phyloP scores from a whole-genome alignment of 352 stramenopile species.

The Stramenopiles sp. region DNA sequence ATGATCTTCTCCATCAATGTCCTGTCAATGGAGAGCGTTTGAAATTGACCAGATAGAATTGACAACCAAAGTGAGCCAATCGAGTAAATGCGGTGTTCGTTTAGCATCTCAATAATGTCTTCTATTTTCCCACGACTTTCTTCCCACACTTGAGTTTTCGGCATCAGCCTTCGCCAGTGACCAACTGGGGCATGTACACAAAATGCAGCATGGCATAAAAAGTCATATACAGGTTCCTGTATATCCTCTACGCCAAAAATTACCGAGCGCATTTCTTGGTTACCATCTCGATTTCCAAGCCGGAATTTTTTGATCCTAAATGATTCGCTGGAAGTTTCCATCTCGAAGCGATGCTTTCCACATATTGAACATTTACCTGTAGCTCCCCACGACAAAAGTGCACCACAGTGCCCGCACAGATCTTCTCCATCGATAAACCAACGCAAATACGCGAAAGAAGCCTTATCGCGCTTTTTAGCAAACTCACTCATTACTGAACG shows the following conservation, averaged over 20 bases:
- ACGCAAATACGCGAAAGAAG: background rate
- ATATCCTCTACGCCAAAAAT: background rate
- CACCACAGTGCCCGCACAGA: background rate
- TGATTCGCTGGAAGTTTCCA: background rate
- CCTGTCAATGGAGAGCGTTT: background rate
- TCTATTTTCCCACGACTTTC: slow-evolving; percentile 1
- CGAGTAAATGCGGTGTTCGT: background rate
- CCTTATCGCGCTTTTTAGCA: background rate
- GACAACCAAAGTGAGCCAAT: slow-evolving; percentile 8
- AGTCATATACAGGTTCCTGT: slow-evolving; percentile 5
- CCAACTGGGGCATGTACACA: slow-evolving; percentile 7
- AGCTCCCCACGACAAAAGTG: background rate
- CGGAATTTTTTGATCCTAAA: background rate
- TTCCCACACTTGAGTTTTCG: slow-evolving; percentile 9
- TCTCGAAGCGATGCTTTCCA: background rate
- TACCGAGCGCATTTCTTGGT: background rate
- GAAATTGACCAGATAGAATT: background rate
- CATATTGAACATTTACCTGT: slow-evolving; percentile 3
- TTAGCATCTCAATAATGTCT: background rate
- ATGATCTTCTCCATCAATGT: background rate
- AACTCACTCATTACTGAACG: background rate
- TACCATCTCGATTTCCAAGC: background rate
- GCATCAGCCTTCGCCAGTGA: background rate
- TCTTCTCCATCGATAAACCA: slow-evolving; percentile 12
- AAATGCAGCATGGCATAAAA: slow-evolving; percentile 13